Conservation (phyloP, 2,329 filamentous ascomycete genomes). For the Tolypocladium inflatum region DNA sequence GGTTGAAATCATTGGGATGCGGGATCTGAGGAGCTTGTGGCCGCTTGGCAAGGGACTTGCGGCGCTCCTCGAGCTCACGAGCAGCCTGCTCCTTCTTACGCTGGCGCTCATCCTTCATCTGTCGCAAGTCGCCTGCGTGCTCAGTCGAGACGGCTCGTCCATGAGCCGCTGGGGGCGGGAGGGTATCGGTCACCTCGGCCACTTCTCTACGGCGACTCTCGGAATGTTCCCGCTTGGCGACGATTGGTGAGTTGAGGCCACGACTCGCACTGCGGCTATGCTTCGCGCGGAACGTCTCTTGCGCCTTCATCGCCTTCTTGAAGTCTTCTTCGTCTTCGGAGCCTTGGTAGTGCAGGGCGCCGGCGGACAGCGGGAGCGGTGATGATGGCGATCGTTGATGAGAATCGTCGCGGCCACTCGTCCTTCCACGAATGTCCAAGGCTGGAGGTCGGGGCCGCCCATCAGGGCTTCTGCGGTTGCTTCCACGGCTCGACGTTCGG, state of each 20-base stretch:
- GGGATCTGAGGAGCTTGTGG: conserved; percentile 74
- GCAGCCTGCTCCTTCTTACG: conserved; percentile 67
- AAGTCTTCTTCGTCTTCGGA: conserved; percentile 60
- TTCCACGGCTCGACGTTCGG: conserved; percentile 39
- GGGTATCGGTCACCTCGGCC: conserved; percentile 18
- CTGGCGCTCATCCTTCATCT: conserved; percentile 51
- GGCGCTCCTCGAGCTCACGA: conserved; percentile 78
- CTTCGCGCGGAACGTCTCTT: conserved; percentile 46
- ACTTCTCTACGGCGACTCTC: conserved; percentile 26
- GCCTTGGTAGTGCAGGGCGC: conserved; percentile 20
- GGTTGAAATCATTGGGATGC: conserved; percentile 51
- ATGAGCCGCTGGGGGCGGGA: conserved; percentile 18
- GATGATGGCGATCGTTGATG: conserved; percentile 65
- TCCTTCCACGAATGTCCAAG: conserved; percentile 51
- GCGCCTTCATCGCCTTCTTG: conserved; percentile 39
- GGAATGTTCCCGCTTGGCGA: conserved; percentile 24
- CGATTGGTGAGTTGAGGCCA: conserved; percentile 24
- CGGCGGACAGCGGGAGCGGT: conserved; percentile 64
- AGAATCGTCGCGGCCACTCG: conserved; percentile 49
- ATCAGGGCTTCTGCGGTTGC: conserved; percentile 38
- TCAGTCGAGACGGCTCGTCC: conserved; percentile 32
- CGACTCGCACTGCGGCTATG: conserved; percentile 44
- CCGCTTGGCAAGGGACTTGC: conserved; percentile 71
- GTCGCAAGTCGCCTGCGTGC: conserved; percentile 43
- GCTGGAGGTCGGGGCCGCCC: conserved; percentile 27